Percentiles rank a stretch among this genome's conserved stretches.
Conservation (phyloP, 768 basidiomycete species). For the Boletus speciosus region DNA sequence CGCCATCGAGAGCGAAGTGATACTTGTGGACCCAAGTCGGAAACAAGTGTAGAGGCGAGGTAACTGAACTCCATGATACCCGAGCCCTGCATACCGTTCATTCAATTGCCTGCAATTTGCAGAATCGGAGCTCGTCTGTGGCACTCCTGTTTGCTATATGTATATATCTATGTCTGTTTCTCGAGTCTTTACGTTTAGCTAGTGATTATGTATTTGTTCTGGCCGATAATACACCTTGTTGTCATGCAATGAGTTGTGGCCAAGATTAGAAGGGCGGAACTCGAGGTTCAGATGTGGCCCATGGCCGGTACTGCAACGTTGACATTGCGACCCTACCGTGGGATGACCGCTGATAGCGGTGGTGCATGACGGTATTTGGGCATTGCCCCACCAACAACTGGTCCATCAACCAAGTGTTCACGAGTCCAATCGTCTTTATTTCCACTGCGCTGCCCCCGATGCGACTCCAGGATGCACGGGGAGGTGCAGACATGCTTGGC, state of each 20-base stretch:
- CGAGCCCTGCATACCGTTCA: background rate
- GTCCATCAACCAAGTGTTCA: background rate
- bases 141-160: background rate
- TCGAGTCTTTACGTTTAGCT: background rate
- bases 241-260: background rate
- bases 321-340: background rate
- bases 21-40: slow-evolving; percentile 7
- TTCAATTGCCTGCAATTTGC: background rate
- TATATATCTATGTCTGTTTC: background rate
- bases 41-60: slow-evolving; percentile 9
- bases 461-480: slow-evolving; percentile 3
- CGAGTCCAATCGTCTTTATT: slow-evolving; percentile 2
- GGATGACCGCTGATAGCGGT: background rate
- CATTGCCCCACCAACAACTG: slow-evolving; percentile 2
- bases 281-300: background rate
- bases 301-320: background rate
- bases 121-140: background rate
- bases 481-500: slow-evolving; percentile 5
- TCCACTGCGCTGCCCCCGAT: slow-evolving; percentile 8
- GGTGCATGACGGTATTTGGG: background rate
- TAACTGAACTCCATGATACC: background rate
- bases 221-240: background rate
- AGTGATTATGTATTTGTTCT: background rate
- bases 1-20: slow-evolving; percentile 52
- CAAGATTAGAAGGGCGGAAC: background rate